These are phyloP conservation scores for Coprinopsis sp. DNA, from an alignment of 768 basidiomycete species.

Conservation along the genomic window DNA sequence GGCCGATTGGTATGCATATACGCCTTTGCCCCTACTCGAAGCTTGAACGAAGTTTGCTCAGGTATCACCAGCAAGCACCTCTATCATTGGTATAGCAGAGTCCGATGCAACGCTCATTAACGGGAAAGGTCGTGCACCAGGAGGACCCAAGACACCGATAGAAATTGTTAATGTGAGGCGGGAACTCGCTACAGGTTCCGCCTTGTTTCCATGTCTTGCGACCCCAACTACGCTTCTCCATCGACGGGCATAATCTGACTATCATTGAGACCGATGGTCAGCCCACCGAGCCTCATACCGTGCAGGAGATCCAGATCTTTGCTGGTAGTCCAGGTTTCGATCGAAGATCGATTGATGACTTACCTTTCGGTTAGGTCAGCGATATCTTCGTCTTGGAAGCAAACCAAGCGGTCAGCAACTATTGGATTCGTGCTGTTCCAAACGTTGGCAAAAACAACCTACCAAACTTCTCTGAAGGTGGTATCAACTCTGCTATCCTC, in stretches of 20 bases:
- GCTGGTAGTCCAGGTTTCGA: slow-evolving; percentile 22
- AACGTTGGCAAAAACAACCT: slow-evolving; percentile 13
- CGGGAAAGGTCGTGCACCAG: slow-evolving; percentile 41
- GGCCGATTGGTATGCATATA: slow-evolving; percentile 33
- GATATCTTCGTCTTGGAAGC: slow-evolving; percentile 35
- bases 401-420: slow-evolving; percentile 37
- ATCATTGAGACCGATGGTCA: slow-evolving; percentile 42
- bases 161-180: slow-evolving; percentile 40
- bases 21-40: background rate
- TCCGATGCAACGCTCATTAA: slow-evolving; percentile 48
- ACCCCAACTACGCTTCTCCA: slow-evolving; percentile 41
- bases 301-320: slow-evolving; percentile 39
- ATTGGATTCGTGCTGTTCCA: slow-evolving; percentile 34
- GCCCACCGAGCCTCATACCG: slow-evolving; percentile 25
- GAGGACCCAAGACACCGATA: slow-evolving; percentile 35
- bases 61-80: slow-evolving; percentile 33
- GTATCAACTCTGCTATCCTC: slow-evolving; percentile 41
- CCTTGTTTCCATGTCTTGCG: slow-evolving; percentile 47
- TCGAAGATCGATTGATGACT: background rate
- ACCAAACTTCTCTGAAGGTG: slow-evolving; percentile 22
- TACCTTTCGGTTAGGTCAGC: slow-evolving; percentile 21
- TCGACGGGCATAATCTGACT: slow-evolving; percentile 36
- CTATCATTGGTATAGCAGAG: slow-evolving; percentile 15
- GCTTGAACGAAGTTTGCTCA: background rate
- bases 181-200: slow-evolving; percentile 52